Evolutionary conservation across 1,284 basidiomycete species (phyloP).

Genomic region (Cronartium quercuum): DNA sequence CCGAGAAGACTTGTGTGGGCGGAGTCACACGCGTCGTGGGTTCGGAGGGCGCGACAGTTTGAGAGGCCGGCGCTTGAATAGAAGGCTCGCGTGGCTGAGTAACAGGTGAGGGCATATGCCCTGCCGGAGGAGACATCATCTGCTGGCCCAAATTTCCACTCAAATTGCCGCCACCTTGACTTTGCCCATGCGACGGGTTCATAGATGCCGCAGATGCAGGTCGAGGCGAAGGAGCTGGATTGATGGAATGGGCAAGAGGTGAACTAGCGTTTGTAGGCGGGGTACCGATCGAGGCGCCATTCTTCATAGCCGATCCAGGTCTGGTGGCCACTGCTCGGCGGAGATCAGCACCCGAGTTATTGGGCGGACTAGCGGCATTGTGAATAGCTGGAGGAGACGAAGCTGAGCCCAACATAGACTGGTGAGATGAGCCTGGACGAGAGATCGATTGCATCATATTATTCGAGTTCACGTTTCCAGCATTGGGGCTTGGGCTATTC

Average conservation of each 20-base stretch:
- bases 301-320: conserved; percentile 1
- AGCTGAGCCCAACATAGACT: conserved; percentile 11
- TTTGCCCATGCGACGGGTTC: conserved; percentile 9
- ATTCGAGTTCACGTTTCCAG: neutral
- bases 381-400: conserved; percentile 18
- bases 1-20: neutral
- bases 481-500: conserved; percentile 15
- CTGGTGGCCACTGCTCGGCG: neutral
- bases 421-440: conserved; percentile 30
- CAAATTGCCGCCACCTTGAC: neutral
- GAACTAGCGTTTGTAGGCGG: conserved; percentile 14
- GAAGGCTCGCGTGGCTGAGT: conserved; percentile 2
- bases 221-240: conserved; percentile 21
- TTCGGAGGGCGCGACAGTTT: neutral
- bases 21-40: neutral
- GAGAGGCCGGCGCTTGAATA: neutral
- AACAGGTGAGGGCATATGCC: conserved; percentile 4
- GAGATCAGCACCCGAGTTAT: conserved; percentile 7
- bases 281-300: conserved; percentile 9
- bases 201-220: neutral
- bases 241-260: conserved; percentile 12
- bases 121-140: neutral
- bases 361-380: conserved; percentile 18
- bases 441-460: conserved; percentile 17
- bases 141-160: neutral